Percentiles rank a stretch among this genome's conserved stretches.
Evolutionary conservation across 208 protist species (phyloP).

Genomic region (Tritrichomonas musculus): DNA sequence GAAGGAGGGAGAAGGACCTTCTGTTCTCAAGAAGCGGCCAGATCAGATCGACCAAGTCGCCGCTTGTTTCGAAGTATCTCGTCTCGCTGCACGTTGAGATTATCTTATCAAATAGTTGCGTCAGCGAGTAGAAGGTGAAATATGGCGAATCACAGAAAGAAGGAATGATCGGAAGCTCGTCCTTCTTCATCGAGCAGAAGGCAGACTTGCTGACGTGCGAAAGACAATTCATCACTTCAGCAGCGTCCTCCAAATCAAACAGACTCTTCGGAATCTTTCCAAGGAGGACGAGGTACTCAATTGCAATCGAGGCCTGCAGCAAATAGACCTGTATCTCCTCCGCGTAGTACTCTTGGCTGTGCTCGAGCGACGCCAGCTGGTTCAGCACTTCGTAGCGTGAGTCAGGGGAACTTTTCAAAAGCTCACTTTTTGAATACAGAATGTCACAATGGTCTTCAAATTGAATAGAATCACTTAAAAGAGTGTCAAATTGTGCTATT

Average conservation of each 20-base stretch:
- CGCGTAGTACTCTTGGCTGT: background rate
- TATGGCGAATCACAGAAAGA: slow-evolving; percentile 1
- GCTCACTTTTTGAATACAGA: background rate
- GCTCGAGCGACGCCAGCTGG: background rate
- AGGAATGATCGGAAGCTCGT: background rate
- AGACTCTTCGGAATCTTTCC: background rate
- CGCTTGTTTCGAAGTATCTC: background rate
- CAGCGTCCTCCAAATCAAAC: background rate
- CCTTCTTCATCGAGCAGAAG: background rate
- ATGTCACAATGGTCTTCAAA: background rate
- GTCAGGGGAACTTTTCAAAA: background rate
- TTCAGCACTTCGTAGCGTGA: background rate
- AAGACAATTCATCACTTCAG: background rate
- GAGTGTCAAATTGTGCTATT: background rate
- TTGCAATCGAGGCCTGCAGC: background rate
- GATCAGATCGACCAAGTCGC: background rate
- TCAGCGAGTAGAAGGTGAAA: background rate
- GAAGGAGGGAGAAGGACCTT: background rate
- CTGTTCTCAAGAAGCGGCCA: background rate
- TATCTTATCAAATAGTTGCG: background rate
- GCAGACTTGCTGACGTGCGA: background rate
- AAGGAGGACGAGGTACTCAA: background rate
- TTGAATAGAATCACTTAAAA: background rate
- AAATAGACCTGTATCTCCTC: background rate
- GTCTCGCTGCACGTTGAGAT: background rate